Base-by-base conservation (phyloP, 2,329 filamentous ascomycete genomes). In the Rhynchosporium graminicola region DNA sequence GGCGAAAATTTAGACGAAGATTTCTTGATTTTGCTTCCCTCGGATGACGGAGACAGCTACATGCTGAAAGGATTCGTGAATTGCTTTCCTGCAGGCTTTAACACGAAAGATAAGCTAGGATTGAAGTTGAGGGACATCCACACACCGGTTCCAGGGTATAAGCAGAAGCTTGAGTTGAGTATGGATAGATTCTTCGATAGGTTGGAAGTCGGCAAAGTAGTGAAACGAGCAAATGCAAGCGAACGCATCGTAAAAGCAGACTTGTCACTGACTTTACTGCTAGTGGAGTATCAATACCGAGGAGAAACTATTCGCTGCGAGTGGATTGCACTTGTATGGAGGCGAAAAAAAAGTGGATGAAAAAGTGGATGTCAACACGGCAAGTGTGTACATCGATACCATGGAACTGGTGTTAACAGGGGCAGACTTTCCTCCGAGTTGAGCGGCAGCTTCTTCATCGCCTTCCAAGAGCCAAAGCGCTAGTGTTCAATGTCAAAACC, bases 401-500 rank as follows among this genome's bases (percentile, higher is more conserved):
- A 29, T 28, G 33, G 29, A 20, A 51, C 36, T 52, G 26, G 28
- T 38, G 45, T 26, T 63, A 43, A 59, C 26, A 13, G 15, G n/a
- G 5, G 1, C 42, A 74, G 78, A 80, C 79, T 0, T 73, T 77
- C 45, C 59, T 88, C 28, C 76, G 86, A 3, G 83, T 79, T 65
- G 86, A 89, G 73, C 76, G 84, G 38, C 86, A 88, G 76, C 85
- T 83, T 0, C 72, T 89, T 40, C 84, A 87, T 74, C 78, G 86
- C 0, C 71, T 88, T 31, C 83, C 83, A 3, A 66, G 74, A 54
- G 82, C 78, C 0, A 76, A 77, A 58, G 84, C 83, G 7, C 56
- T 88, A 26, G 78, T 87, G 0, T 88, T 88, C 74, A 79, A 77
- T 0, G 84, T 87, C 72, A 86, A 87, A 73, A 88, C 86, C 15